Conservation (phyloP, 768 basidiomycete genomes). For the Tulasnella sp. region DNA sequence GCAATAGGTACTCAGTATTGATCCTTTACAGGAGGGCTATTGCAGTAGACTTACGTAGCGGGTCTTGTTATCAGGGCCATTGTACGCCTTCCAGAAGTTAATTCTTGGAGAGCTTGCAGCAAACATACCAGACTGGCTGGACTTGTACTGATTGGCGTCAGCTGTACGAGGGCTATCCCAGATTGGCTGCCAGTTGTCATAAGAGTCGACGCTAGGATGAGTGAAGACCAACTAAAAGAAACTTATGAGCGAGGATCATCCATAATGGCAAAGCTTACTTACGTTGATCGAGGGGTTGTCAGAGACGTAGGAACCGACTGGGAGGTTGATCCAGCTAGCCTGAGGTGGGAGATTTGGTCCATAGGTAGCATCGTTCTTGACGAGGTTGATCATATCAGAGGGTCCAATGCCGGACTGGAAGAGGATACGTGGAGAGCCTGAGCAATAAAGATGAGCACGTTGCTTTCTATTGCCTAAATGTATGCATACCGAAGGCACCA, state of each 20-base stretch:
- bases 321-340: conserved; percentile 43
- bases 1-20: not conserved
- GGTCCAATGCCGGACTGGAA: conserved; percentile 35
- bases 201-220: conserved; percentile 43
- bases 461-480: too few species aligned
- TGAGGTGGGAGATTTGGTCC: conserved; percentile 37
- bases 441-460: too few species aligned
- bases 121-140: conserved; percentile 41
- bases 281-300: conserved; percentile 52
- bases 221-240: conserved; percentile 38
- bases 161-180: conserved; percentile 42
- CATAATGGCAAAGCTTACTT: conserved; percentile 18
- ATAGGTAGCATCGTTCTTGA: conserved; percentile 35
- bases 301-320: conserved; percentile 40
- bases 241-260: not conserved
- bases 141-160: conserved; percentile 43
- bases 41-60: conserved; percentile 33
- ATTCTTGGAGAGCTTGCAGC: conserved; percentile 38
- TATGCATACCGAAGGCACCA: conserved; percentile 44
- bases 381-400: conserved; percentile 34
- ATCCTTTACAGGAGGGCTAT: not conserved
- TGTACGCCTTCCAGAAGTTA: conserved; percentile 51
- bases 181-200: conserved; percentile 50
- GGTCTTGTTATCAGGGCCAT: conserved; percentile 33
- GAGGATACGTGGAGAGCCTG: conserved; percentile 14